These are phyloP conservation scores for Prunella vulgaris DNA, from an alignment of 257 asterid genomes.

Conservation along the genomic window DNA sequence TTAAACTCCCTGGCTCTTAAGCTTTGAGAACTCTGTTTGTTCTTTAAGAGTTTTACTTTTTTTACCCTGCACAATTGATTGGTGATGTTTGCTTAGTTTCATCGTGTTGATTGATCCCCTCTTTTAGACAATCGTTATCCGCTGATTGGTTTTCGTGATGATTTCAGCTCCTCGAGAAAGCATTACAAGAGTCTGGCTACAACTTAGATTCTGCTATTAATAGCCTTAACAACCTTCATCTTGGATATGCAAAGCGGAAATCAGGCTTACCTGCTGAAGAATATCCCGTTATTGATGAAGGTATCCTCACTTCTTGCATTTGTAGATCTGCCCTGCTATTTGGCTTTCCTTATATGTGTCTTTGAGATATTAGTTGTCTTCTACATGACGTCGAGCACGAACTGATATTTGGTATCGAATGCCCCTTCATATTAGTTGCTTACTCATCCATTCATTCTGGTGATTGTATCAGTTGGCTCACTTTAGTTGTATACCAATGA, in stretches of 20 bases:
- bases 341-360: background rate
- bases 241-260: conserved; percentile 28
- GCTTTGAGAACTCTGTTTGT: background rate
- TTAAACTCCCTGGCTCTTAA: background rate
- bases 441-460: background rate
- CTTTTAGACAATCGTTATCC: background rate
- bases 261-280: conserved; percentile 32
- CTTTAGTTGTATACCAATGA: background rate
- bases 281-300: conserved; percentile 23
- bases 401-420: background rate
- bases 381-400: background rate
- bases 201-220: conserved; percentile 50
- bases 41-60: background rate
- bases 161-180: conserved; percentile 55
- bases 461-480: no score
- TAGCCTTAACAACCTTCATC: conserved; percentile 44
- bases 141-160: background rate
- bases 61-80: background rate
- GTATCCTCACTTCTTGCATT: conserved; percentile 21
- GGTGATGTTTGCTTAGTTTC: conserved; percentile 11
- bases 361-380: conserved; percentile 4
- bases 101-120: background rate
- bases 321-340: background rate
- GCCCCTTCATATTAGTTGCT: background rate
- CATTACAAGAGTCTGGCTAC: conserved; percentile 44